phyloP scores from a whole-genome alignment of 1,284 basidiomycete species.

The Vanrija humicola region DNA sequence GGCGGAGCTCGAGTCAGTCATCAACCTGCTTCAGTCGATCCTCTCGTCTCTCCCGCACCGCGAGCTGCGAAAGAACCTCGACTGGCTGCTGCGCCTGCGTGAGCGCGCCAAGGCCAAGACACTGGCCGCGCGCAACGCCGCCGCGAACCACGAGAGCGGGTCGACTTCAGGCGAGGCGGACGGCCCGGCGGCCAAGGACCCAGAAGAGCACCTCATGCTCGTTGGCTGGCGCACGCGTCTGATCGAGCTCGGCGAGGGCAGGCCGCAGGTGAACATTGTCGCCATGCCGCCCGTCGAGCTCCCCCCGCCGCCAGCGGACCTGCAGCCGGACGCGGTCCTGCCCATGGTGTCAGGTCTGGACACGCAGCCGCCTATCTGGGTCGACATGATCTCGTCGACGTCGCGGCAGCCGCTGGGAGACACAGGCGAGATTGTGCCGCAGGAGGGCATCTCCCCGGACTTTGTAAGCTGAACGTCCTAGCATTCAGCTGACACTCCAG shows the following conservation, averaged over 20 bases:
- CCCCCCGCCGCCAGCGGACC: not conserved
- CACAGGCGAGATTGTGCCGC: not conserved
- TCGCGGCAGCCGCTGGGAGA: not conserved
- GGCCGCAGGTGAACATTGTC: not conserved
- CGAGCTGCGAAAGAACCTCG: conserved; percentile 22
- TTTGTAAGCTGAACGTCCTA: not conserved
- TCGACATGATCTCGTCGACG: not conserved
- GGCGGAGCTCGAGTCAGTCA: conserved; percentile 21
- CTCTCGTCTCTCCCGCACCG: conserved; percentile 8
- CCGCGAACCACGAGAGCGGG: conserved; percentile 3
- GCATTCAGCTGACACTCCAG: not conserved
- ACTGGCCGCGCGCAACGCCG: conserved; percentile 1
- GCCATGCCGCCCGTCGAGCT: not conserved
- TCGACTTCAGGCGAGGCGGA: not conserved
- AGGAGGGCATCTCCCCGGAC: not conserved
- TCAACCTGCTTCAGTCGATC: conserved; percentile 17
- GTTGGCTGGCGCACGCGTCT: conserved; percentile 31
- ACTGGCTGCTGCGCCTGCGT: conserved; percentile 23
- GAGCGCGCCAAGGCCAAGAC: conserved; percentile 2
- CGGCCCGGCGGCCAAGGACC: not conserved
- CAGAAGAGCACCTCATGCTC: conserved; percentile 19
- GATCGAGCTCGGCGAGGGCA: conserved; percentile 17
- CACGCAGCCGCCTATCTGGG: not conserved
- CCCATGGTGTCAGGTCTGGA: not conserved
- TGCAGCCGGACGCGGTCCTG: not conserved